Percentiles rank a stretch among this genome's conserved stretches.
Evolutionary conservation across 1,284 basidiomycete species (phyloP).

Genomic region (Naganishia cerealis): DNA sequence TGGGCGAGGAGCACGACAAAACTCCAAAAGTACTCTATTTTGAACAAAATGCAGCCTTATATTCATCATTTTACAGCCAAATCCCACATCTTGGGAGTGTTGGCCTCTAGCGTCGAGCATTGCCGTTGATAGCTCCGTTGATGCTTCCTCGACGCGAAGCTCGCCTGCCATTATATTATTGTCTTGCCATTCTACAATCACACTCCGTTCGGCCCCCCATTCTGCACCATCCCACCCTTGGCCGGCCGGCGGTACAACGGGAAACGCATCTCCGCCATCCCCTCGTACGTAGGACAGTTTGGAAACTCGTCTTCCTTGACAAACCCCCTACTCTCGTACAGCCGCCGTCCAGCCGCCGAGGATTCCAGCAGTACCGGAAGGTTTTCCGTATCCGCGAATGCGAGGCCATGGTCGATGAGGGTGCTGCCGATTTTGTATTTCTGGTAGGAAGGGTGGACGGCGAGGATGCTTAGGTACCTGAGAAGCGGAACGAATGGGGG

Average conservation of each 20-base stretch:
- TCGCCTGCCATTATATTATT: too few species aligned
- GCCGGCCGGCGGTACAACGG: slow-evolving; percentile 13
- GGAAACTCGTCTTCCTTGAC: slow-evolving; percentile 21
- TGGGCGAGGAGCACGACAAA: too few species aligned
- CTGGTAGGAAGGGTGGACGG: slow-evolving; percentile 24
- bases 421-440: slow-evolving; percentile 20
- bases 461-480: slow-evolving; percentile 28
- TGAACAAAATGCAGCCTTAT: too few species aligned
- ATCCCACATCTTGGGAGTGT: too few species aligned
- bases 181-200: neutral
- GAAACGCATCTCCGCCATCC: slow-evolving; percentile 16
- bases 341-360: slow-evolving; percentile 4
- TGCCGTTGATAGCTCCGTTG: neutral
- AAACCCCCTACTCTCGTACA: slow-evolving; percentile 25
- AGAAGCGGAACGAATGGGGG: neutral
- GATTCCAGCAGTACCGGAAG: slow-evolving; percentile 13
- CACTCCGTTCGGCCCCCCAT: neutral
- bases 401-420: slow-evolving; percentile 24
- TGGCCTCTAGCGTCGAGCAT: too few species aligned
- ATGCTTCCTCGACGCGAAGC: neutral
- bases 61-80: too few species aligned
- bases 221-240: neutral
- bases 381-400: neutral
- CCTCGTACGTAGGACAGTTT: neutral
- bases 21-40: too few species aligned